Percentiles rank a stretch among this genome's conserved stretches.
Conservation (phyloP, 1,284 basidiomycete genomes). For the Phenoliferia sp. region DNA sequence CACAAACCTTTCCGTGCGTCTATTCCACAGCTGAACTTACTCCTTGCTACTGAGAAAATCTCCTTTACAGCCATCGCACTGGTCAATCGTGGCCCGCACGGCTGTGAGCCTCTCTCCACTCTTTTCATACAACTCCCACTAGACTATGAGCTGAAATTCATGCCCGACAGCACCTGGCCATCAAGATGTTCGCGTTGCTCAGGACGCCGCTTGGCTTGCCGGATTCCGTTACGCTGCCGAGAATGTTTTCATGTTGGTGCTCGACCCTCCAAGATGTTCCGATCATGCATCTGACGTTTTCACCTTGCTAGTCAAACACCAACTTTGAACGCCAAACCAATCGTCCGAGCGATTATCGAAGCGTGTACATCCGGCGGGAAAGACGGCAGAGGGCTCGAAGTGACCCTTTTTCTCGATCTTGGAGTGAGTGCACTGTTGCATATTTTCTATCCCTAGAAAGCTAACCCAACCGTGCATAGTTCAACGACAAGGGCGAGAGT, state of each 20-base stretch:
- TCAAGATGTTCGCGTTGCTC: slow-evolving; percentile 58
- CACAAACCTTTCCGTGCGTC: slow-evolving; percentile 46
- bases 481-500: slow-evolving; percentile 64
- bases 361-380: slow-evolving; percentile 53
- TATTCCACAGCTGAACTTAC: slow-evolving; percentile 11
- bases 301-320: slow-evolving; percentile 56
- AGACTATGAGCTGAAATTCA: neutral
- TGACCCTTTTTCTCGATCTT: slow-evolving; percentile 60
- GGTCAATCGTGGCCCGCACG: slow-evolving; percentile 64
- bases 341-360: slow-evolving; percentile 60
- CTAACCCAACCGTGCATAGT: slow-evolving; percentile 45
- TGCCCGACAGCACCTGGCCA: slow-evolving; percentile 48
- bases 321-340: slow-evolving; percentile 66
- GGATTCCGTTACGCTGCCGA: slow-evolving; percentile 62
- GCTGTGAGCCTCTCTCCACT: slow-evolving; percentile 36
- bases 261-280: too few relatives aligned
- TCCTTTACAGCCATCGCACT: slow-evolving; percentile 59
- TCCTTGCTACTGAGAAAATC: slow-evolving; percentile 19
- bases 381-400: slow-evolving; percentile 52
- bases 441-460: too few relatives aligned
- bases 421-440: too few relatives aligned
- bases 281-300: too few relatives aligned
- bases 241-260: slow-evolving; percentile 66
- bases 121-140: neutral
- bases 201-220: slow-evolving; percentile 65